Conservation (phyloP, 1,284 basidiomycete genomes). For the Takashimella koratensis region DNA sequence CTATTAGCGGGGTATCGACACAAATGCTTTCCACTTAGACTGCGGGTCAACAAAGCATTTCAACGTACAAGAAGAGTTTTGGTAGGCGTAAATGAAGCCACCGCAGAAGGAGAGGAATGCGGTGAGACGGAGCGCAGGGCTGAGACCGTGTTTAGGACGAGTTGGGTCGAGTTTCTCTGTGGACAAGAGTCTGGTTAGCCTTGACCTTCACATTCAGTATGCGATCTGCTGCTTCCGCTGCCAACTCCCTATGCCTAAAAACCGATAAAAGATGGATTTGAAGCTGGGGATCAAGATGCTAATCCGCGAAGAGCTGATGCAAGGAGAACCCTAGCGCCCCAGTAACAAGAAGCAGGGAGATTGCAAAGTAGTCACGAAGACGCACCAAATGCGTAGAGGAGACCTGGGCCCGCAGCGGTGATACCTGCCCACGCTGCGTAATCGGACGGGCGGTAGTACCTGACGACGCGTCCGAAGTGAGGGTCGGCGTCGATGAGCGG, state of each 20-base stretch:
- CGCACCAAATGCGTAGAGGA: conserved; percentile 38
- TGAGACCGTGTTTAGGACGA: conserved; percentile 47
- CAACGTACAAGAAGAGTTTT: conserved; percentile 73
- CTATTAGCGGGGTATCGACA: background rate
- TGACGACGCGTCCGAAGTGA: conserved; percentile 78
- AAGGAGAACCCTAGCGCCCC: too few species aligned
- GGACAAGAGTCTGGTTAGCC: conserved; percentile 3
- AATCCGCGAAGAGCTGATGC: too few species aligned
- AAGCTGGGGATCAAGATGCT: too few species aligned
- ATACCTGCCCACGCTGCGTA: conserved; percentile 78
- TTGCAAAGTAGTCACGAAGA: conserved; percentile 5
- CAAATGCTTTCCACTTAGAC: background rate
- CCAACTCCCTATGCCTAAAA: too few species aligned
- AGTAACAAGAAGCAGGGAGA: background rate
- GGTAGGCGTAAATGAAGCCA: conserved; percentile 92
- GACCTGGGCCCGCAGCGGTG: conserved; percentile 57
- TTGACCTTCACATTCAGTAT: too few species aligned
- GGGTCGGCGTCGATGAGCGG: conserved; percentile 91
- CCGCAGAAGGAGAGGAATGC: conserved; percentile 68
- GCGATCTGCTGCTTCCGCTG: too few species aligned
- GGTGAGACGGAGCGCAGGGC: conserved; percentile 51
- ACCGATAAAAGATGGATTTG: too few species aligned
- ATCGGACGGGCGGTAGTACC: conserved; percentile 86
- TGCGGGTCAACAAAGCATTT: conserved; percentile 7
- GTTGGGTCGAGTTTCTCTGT: conserved; percentile 25